These are phyloP conservation scores for Podila verticillata DNA, from an alignment of 192 early-diverging fungal genomes.

Conservation along the genomic window DNA sequence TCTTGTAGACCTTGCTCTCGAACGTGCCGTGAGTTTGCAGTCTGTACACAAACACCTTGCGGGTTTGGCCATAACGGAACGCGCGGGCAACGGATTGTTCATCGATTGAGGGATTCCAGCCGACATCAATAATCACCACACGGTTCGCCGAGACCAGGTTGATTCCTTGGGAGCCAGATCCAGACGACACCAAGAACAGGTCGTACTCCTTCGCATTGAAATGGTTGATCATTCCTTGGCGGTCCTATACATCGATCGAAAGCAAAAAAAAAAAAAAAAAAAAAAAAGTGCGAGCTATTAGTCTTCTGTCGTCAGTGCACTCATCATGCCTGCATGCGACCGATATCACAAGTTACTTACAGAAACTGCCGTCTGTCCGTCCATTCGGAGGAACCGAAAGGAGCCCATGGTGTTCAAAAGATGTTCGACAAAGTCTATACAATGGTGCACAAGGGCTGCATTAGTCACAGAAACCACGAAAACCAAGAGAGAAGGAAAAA, in stretches of 20 bases:
- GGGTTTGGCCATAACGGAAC: slow-evolving; percentile 76
- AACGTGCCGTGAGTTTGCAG: slow-evolving; percentile 66
- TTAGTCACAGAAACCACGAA: too few relatives aligned
- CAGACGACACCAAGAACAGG: slow-evolving; percentile 71
- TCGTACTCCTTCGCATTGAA: slow-evolving; percentile 62
- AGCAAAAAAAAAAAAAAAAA: neutral
- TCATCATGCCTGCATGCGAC: neutral
- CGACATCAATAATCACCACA: slow-evolving; percentile 76
- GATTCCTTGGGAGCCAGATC: slow-evolving; percentile 59
- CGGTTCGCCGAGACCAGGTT: slow-evolving; percentile 79
- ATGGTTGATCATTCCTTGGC: slow-evolving; percentile 69
- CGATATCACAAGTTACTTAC: slow-evolving; percentile 12
- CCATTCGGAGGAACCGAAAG: slow-evolving; percentile 56
- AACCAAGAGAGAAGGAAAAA: neutral
- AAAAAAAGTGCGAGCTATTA: neutral
- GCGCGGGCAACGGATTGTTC: slow-evolving; percentile 79
- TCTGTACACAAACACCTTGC: slow-evolving; percentile 76
- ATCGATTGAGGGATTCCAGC: slow-evolving; percentile 84
- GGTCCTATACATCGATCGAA: slow-evolving; percentile 5
- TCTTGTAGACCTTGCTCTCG: slow-evolving; percentile 70
- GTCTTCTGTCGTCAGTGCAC: neutral
- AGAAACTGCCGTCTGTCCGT: slow-evolving; percentile 58
- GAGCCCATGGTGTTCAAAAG: neutral
- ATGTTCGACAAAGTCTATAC: slow-evolving; percentile 38
- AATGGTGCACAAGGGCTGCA: neutral